Evolutionary conservation across 352 stramenopile species (phyloP).

Genomic region (Phytophthora meadii): DNA sequence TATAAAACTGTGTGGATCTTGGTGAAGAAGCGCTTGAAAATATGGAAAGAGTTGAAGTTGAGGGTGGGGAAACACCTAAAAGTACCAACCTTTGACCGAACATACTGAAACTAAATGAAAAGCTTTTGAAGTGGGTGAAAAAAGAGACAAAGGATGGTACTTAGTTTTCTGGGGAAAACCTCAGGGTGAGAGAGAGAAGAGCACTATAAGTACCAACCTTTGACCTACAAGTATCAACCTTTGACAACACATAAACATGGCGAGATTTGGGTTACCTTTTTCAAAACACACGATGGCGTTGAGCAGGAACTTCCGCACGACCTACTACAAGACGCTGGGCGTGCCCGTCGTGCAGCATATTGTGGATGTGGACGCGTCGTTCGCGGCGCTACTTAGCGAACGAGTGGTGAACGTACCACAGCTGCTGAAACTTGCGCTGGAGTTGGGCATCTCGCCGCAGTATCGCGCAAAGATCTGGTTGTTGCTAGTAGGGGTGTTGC

Average conservation of each 20-base stretch:
- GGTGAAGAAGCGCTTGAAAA: not conserved
- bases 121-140: no score
- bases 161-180: no score
- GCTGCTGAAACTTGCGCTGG: constrained; percentile 75
- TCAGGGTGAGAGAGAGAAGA: no score
- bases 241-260: constrained; percentile 5
- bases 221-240: not conserved
- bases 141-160: not conserved
- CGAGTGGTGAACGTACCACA: constrained; percentile 65
- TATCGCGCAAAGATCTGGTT: constrained; percentile 69
- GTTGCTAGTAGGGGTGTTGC: constrained; percentile 61
- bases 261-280: constrained; percentile 1
- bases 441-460: constrained; percentile 68
- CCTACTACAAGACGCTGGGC: constrained; percentile 90
- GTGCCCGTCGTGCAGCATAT: constrained; percentile 87
- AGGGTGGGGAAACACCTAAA: no score
- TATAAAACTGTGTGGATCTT: constrained; percentile 9
- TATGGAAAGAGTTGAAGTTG: constrained; percentile 30
- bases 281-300: constrained; percentile 50
- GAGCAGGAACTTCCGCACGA: constrained; percentile 80
- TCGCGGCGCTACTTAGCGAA: constrained; percentile 69
- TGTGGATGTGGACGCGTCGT: constrained; percentile 81
- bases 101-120: no score
- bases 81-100: no score
- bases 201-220: not conserved